These are phyloP conservation scores for Paracamarosporium sp. DNA, from an alignment of 2,329 filamentous ascomycete genomes.

Conservation along the genomic window DNA sequence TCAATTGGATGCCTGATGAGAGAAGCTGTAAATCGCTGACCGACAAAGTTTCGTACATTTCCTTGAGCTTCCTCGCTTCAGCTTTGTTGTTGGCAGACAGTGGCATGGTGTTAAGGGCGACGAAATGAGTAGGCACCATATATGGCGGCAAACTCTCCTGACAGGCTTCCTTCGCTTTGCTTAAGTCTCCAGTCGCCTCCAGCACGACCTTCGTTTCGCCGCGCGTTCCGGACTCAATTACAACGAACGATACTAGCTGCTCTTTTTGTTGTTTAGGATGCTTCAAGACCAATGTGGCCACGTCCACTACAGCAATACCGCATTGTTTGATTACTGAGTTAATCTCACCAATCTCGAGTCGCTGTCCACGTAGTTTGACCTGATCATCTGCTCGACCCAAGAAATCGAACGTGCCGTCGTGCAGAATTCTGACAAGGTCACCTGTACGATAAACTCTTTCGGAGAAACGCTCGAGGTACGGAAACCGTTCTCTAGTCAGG, in stretches of 20 bases:
- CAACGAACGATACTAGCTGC: constrained; percentile 78
- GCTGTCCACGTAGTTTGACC: constrained; percentile 87
- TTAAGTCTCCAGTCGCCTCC: constrained; percentile 22
- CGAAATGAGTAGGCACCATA: constrained; percentile 88
- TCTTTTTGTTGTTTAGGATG: constrained; percentile 78
- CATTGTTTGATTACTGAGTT: constrained; percentile 78
- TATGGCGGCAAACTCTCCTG: constrained; percentile 75
- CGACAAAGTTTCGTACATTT: constrained; percentile 68
- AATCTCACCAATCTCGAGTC: constrained; percentile 90
- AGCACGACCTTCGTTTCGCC: constrained; percentile 28
- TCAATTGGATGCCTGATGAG: constrained; percentile 21
- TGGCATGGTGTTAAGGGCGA: constrained; percentile 75
- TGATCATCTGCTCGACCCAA: constrained; percentile 89
- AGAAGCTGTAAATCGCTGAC: constrained; percentile 68
- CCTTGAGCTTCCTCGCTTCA: constrained; percentile 73
- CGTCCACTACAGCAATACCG: constrained; percentile 66
- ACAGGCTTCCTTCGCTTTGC: constrained; percentile 62
- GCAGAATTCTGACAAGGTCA: constrained; percentile 81
- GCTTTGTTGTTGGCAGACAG: constrained; percentile 90
- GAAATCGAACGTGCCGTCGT: constrained; percentile 86
- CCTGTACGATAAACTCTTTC: constrained; percentile 80
- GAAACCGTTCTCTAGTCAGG: constrained; percentile 80
- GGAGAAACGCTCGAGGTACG: constrained; percentile 59
- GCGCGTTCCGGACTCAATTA: constrained; percentile 28
- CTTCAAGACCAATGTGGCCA: constrained; percentile 77